Evolutionary conservation across 1,284 basidiomycete genomes (phyloP).

Genomic region (Ustilago trichophora): DNA sequence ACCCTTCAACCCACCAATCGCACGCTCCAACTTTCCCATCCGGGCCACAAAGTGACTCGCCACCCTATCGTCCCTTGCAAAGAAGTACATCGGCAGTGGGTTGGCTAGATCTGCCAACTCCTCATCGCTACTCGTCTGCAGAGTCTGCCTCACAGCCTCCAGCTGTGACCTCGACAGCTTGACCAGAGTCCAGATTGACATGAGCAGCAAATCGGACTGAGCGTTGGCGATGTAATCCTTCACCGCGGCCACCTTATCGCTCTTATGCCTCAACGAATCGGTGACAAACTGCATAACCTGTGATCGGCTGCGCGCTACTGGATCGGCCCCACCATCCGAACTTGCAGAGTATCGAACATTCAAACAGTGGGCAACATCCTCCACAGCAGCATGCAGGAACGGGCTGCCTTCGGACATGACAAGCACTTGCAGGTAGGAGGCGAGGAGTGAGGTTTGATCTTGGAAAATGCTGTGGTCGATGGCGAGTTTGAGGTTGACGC

Average conservation of each 20-base stretch:
- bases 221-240: conserved; percentile 63
- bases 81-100: conserved; percentile 53
- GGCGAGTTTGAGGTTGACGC: conserved; percentile 61
- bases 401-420: conserved; percentile 56
- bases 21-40: conserved; percentile 13
- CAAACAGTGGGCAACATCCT: conserved; percentile 45
- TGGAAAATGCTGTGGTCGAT: conserved; percentile 58
- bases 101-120: conserved; percentile 45
- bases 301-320: conserved; percentile 31
- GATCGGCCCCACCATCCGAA: conserved; percentile 28
- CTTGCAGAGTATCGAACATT: conserved; percentile 3
- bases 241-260: conserved; percentile 52
- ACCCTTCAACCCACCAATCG: conserved; percentile 5
- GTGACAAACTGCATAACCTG: conserved; percentile 57
- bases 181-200: conserved; percentile 57
- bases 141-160: conserved; percentile 1
- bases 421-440: conserved; percentile 60
- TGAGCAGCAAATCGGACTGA: conserved; percentile 57
- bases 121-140: conserved; percentile 1
- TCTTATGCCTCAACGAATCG: conserved; percentile 38
- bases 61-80: conserved; percentile 58
- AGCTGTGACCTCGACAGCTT: conserved; percentile 20
- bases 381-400: conserved; percentile 46
- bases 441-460: conserved; percentile 57
- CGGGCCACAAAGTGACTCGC: conserved; percentile 27